A percentile compares a stretch with the other conserved stretches of the same genome.
phyloP scores from a whole-genome alignment of 768 basidiomycete species.

The Postia placenta region DNA sequence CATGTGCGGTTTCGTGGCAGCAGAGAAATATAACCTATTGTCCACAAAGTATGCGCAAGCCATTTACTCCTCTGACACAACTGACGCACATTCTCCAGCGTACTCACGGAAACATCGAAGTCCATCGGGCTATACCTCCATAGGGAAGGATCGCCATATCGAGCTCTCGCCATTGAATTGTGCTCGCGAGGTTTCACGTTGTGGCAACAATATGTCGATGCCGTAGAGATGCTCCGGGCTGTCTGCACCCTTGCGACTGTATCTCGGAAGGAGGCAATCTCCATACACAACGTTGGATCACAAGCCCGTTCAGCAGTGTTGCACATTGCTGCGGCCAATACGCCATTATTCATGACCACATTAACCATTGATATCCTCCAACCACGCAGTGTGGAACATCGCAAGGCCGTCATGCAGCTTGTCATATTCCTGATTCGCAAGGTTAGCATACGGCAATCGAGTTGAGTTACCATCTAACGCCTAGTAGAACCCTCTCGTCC shows the following conservation, averaged over 20 bases:
- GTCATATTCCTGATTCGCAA: slow-evolving; percentile 92
- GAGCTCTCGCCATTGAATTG: slow-evolving; percentile 78
- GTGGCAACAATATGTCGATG: slow-evolving; percentile 92
- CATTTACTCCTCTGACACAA: slow-evolving; percentile 1
- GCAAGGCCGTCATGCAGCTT: slow-evolving; percentile 87
- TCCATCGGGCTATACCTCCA: slow-evolving; percentile 77
- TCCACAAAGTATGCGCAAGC: slow-evolving; percentile 51
- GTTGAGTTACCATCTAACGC: not conserved
- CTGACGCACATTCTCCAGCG: slow-evolving; percentile 33
- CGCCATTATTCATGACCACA: slow-evolving; percentile 91
- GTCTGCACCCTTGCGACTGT: slow-evolving; percentile 78
- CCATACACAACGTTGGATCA: slow-evolving; percentile 59
- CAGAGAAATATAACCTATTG: slow-evolving; percentile 73
- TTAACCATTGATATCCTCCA: slow-evolving; percentile 84
- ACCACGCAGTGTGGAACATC: slow-evolving; percentile 65
- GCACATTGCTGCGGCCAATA: slow-evolving; percentile 77
- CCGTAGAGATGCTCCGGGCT: slow-evolving; percentile 80
- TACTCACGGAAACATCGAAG: slow-evolving; percentile 78
- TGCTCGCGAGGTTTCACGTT: slow-evolving; percentile 88
- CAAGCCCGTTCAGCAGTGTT: slow-evolving; percentile 82
- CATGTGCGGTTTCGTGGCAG: slow-evolving; percentile 76
- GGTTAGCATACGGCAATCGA: slow-evolving; percentile 41
- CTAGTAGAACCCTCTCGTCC: slow-evolving; percentile 69
- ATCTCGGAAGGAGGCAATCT: slow-evolving; percentile 62
- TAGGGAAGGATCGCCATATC: slow-evolving; percentile 59